A percentile compares a stretch with the other conserved stretches of the same genome.
Evolutionary conservation across 176 grass and related monocot species (phyloP).

Genomic region (Tillandsia fasciculata): DNA sequence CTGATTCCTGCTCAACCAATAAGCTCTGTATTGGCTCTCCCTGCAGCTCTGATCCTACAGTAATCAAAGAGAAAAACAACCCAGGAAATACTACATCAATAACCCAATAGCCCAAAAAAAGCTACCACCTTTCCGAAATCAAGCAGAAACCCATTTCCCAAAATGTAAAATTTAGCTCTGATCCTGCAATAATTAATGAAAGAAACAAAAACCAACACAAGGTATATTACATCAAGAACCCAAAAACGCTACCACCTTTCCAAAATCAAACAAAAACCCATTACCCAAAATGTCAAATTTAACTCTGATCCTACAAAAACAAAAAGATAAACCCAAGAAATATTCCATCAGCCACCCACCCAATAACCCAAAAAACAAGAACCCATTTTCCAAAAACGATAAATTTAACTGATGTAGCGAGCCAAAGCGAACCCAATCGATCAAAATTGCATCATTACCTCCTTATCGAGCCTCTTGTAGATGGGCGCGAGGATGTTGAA

Average conservation of each 20-base stretch:
- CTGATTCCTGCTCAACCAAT: constrained; percentile 76
- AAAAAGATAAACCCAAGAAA: background rate
- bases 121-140: background rate
- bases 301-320: constrained; percentile 34
- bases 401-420: constrained; percentile 13
- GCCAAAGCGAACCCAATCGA: background rate
- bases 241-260: background rate
- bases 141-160: too few relatives aligned
- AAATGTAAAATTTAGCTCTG: constrained; percentile 30
- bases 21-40: constrained; percentile 67
- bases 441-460: constrained; percentile 15
- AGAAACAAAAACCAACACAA: constrained; percentile 4
- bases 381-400: constrained; percentile 9
- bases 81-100: background rate
- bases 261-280: constrained; percentile 3
- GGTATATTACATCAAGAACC: background rate
- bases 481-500: constrained; percentile 46
- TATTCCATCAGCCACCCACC: background rate
- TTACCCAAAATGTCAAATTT: constrained; percentile 11
- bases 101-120: background rate
- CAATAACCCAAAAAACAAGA: background rate
- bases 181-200: constrained; percentile 12
- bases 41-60: constrained; percentile 45
- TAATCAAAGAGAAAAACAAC: constrained; percentile 13
- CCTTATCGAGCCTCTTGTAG: constrained; percentile 37